These are phyloP conservation scores for Alternaria sp. DNA, from an alignment of 2,329 filamentous ascomycete species.

Conservation along the genomic window DNA sequence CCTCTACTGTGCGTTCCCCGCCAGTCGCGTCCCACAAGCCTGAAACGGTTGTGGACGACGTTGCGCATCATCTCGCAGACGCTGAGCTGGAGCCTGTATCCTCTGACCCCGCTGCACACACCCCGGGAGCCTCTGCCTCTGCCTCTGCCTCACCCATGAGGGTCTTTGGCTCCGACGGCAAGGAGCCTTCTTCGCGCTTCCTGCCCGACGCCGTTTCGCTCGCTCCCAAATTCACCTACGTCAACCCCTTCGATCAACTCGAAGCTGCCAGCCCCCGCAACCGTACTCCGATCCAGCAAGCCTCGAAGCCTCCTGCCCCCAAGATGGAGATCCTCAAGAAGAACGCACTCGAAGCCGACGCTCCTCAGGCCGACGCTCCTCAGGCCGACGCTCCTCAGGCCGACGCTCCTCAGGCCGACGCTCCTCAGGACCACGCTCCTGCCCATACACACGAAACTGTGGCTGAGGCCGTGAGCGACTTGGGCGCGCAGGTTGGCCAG, in stretches of 20 bases:
- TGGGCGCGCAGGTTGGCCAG: constrained; percentile 67
- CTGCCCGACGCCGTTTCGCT: constrained; percentile 41
- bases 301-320: constrained; percentile 32
- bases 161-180: constrained; percentile 54
- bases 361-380: constrained; percentile 21
- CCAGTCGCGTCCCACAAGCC: constrained; percentile 47
- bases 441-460: constrained; percentile 66
- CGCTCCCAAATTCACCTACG: constrained; percentile 69
- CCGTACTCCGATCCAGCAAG: constrained; percentile 43
- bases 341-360: constrained; percentile 51
- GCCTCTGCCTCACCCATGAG: constrained; percentile 38
- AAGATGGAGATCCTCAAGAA: constrained; percentile 59
- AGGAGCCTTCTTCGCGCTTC: constrained; percentile 47
- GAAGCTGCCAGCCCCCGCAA: constrained; percentile 71
- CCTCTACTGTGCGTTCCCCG: constrained; percentile 41
- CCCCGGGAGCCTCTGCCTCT: constrained; percentile 31
- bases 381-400: too few relatives aligned
- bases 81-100: constrained; percentile 54
- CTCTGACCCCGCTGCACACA: constrained; percentile 40
- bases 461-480: constrained; percentile 71
- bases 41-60: constrained; percentile 55
- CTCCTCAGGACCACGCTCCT: constrained; percentile 32
- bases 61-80: constrained; percentile 57
- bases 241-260: constrained; percentile 76
- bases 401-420: constrained; percentile 50